These are phyloP conservation scores for Stellera chamaejasme DNA, from an alignment of 345 rosid genomes.

Conservation along the genomic window DNA sequence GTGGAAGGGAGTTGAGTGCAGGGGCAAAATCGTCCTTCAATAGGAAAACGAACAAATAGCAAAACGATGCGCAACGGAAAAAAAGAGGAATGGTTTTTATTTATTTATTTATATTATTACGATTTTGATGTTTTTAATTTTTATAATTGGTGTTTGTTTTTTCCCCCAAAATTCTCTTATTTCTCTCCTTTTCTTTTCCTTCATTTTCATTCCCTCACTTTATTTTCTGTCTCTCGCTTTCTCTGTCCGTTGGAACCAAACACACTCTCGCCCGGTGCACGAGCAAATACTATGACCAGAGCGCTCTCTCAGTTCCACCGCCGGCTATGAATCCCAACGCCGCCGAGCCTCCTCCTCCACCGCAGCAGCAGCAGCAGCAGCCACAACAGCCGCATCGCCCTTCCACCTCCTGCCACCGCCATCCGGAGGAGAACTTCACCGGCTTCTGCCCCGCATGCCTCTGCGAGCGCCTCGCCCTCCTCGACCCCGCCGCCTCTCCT, in stretches of 20 bases:
- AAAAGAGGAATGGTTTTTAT: conserved; percentile 2
- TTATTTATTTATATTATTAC: conserved; percentile 16
- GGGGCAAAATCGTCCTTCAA: conserved; percentile 18
- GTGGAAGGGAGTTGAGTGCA: no score
- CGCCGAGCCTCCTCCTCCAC: conserved; percentile 28
- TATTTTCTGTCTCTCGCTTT: conserved; percentile 18
- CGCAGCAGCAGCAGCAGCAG: conserved; percentile 59
- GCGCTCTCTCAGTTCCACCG: conserved; percentile 33
- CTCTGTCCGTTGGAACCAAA: conserved; percentile 73
- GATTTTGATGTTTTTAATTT: conserved; percentile 11
- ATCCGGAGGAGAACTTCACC: conserved; percentile 82
- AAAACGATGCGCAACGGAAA: conserved; percentile 1
- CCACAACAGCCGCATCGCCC: conserved; percentile 84
- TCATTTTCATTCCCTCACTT: conserved; percentile 10
- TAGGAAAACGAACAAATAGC: background rate
- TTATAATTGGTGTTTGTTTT: no score
- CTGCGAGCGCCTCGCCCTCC: conserved; percentile 83
- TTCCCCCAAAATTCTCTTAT: conserved; percentile 2
- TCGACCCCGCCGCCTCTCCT: conserved; percentile 36
- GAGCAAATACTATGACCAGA: conserved; percentile 49
- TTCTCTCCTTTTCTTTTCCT: background rate
- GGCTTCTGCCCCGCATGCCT: conserved; percentile 97
- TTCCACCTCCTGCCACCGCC: conserved; percentile 82
- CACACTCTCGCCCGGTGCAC: conserved; percentile 17
- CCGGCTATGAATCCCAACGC: conserved; percentile 85